Conservation (phyloP, 768 basidiomycete genomes). For the Lactarius trivialis region DNA sequence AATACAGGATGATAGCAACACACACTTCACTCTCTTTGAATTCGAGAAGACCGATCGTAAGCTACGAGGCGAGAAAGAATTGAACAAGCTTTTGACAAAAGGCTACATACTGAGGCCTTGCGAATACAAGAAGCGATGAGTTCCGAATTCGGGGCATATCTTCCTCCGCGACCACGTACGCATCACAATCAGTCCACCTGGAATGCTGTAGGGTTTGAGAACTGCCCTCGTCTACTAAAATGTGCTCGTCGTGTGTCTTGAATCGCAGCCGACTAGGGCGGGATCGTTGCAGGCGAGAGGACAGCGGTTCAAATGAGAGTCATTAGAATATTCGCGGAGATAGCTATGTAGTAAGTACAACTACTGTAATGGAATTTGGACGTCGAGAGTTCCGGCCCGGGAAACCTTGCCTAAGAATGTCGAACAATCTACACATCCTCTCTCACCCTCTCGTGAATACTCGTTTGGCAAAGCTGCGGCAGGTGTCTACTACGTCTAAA, state of each 20-base stretch:
- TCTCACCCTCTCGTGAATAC: conserved; percentile 23
- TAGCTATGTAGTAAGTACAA: not conserved
- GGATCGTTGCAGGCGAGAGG: not conserved
- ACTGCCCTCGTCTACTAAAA: not conserved
- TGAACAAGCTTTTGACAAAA: conserved; percentile 46
- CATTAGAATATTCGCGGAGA: not conserved
- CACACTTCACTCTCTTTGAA: conserved; percentile 80
- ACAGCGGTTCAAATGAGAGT: not conserved
- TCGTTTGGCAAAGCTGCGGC: conserved; percentile 20
- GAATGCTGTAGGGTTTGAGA: not conserved
- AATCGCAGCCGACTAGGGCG: not conserved
- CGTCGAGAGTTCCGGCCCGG: not conserved
- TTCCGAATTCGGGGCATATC: not conserved
- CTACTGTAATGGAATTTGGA: too few relatives aligned
- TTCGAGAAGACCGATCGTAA: conserved; percentile 57
- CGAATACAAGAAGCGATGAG: conserved; percentile 84
- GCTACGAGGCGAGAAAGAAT: conserved; percentile 49
- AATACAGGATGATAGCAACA: conserved; percentile 67
- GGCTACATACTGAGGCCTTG: conserved; percentile 72
- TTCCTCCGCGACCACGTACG: not conserved
- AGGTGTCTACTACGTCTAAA: conserved; percentile 19
- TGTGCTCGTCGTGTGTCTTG: not conserved
- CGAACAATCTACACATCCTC: conserved; percentile 16
- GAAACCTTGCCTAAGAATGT: not conserved
- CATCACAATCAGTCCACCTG: not conserved